Percentiles rank a stretch among this genome's conserved stretches.
These are phyloP conservation scores for Xylaria telfairii DNA, from an alignment of 495 filamentous ascomycete genomes.

Conservation along the genomic window DNA sequence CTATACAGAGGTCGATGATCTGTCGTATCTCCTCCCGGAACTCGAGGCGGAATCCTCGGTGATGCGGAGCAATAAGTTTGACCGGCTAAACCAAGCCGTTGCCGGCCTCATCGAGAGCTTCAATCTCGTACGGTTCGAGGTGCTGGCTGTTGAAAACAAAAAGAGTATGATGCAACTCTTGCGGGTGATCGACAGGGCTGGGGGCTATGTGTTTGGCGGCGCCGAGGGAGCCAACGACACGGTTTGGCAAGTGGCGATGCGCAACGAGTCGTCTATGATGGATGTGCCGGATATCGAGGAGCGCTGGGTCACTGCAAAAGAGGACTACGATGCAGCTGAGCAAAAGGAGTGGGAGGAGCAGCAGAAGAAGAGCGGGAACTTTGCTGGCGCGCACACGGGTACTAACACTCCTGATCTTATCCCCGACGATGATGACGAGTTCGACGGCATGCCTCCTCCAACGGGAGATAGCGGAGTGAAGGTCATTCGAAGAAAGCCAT, in stretches of 20 bases:
- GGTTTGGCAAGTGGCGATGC: conserved; percentile 92
- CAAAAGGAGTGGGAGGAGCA: conserved; percentile 69
- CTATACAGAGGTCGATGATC: conserved; percentile 97
- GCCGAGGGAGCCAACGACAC: conserved; percentile 92
- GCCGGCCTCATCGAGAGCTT: conserved; percentile 87
- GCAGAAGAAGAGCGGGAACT: conserved; percentile 41
- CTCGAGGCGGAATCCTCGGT: conserved; percentile 65
- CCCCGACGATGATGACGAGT: conserved; percentile 44
- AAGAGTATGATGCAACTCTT: conserved; percentile 92
- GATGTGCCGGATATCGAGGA: conserved; percentile 91
- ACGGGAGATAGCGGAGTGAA: conserved; percentile 45
- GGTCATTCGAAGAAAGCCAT: conserved; percentile 49
- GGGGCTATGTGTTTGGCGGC: conserved; percentile 90
- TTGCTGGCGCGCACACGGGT: conserved; percentile 31
- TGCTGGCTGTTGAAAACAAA: conserved; percentile 94
- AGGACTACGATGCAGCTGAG: conserved; percentile 85
- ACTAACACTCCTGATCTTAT: conserved; percentile 35
- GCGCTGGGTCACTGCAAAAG: conserved; percentile 89
- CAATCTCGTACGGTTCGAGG: conserved; percentile 87
- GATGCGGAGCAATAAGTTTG: conserved; percentile 73
- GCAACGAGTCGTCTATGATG: conserved; percentile 79
- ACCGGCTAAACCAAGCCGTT: conserved; percentile 82
- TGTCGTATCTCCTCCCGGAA: conserved; percentile 79
- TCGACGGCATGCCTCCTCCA: conserved; percentile 39
- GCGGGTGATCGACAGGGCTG: conserved; percentile 84